Percentiles rank a stretch among this genome's conserved stretches.
phyloP scores from a whole-genome alignment of 495 filamentous ascomycete genomes.

The Penicillium soppii region DNA sequence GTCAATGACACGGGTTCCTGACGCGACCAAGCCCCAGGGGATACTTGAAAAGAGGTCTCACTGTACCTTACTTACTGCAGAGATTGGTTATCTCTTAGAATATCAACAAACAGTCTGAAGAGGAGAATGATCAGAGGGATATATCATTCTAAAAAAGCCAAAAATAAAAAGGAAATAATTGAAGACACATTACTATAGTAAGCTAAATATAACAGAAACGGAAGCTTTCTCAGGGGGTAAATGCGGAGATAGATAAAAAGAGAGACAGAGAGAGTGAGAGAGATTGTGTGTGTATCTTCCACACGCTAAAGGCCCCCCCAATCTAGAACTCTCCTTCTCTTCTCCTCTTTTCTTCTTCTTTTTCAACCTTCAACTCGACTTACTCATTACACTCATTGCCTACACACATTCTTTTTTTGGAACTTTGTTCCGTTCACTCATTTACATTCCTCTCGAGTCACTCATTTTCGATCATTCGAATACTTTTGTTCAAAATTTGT shows the following conservation, averaged over 20 bases:
- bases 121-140: not conserved
- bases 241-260: conserved; percentile 8
- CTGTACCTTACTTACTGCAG: conserved; percentile 17
- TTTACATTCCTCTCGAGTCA: conserved; percentile 14
- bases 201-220: no score
- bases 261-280: not conserved
- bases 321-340: conserved; percentile 18
- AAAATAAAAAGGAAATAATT: conserved; percentile 1
- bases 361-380: conserved; percentile 21
- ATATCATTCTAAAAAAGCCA: no score
- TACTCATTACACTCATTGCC: conserved; percentile 29
- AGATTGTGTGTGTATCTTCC: conserved; percentile 5
- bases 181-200: no score
- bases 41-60: no score
- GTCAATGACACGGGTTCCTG: conserved; percentile 29
- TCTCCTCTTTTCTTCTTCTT: conserved; percentile 24
- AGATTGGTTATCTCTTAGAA: not conserved
- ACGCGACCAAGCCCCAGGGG: conserved; percentile 14
- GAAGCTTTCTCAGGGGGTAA: conserved; percentile 10
- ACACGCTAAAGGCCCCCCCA: not conserved
- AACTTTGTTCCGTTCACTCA: conserved; percentile 32
- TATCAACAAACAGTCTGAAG: not conserved
- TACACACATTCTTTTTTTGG: conserved; percentile 36
- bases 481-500: not conserved
- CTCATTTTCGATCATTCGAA: not conserved